Evolutionary conservation across 2,329 filamentous ascomycete species (phyloP).

Genomic region (Parasarocladium wereldwijsianum): DNA sequence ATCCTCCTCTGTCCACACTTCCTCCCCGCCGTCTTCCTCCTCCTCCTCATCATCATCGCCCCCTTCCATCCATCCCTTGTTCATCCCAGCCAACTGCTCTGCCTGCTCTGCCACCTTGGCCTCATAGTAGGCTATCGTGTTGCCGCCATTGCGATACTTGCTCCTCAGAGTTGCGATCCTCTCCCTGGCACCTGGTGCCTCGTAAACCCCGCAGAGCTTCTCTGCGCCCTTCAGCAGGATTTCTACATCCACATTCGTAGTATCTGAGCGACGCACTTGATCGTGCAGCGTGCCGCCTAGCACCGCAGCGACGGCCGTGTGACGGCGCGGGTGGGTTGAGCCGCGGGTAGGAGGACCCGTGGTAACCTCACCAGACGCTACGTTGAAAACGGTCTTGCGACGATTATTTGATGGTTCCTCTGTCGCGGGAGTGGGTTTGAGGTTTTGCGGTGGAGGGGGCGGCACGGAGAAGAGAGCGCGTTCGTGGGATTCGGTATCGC

Average conservation of each 20-base stretch:
- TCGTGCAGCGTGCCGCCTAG: constrained; percentile 78
- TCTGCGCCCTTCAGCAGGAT: constrained; percentile 74
- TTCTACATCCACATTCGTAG: constrained; percentile 67
- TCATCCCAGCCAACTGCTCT: constrained; percentile 58
- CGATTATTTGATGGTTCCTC: constrained; percentile 19
- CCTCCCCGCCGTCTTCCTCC: constrained; percentile 28
- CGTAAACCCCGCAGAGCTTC: constrained; percentile 80
- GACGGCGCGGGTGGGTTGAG: constrained; percentile 34
- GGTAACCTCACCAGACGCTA: constrained; percentile 46
- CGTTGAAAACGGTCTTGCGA: constrained; percentile 52
- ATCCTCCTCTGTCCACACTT: constrained; percentile 52
- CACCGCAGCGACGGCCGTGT: constrained; percentile 80
- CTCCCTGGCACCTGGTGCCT: constrained; percentile 63
- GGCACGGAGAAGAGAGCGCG: constrained; percentile 89
- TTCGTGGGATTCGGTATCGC: constrained; percentile 90
- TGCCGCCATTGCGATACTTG: constrained; percentile 54
- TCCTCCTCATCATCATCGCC: constrained; percentile 40
- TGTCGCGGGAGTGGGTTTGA: constrained; percentile 23
- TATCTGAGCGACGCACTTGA: constrained; percentile 44
- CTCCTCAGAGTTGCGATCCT: constrained; percentile 58
- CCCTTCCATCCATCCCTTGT: constrained; percentile 39
- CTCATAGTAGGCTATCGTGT: constrained; percentile 71
- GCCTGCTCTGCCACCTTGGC: constrained; percentile 63
- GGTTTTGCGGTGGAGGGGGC: constrained; percentile 45
- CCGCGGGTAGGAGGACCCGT: constrained; percentile 30